Conservation (phyloP, 2,329 filamentous ascomycete species). For the Alternaria incomplexa region DNA sequence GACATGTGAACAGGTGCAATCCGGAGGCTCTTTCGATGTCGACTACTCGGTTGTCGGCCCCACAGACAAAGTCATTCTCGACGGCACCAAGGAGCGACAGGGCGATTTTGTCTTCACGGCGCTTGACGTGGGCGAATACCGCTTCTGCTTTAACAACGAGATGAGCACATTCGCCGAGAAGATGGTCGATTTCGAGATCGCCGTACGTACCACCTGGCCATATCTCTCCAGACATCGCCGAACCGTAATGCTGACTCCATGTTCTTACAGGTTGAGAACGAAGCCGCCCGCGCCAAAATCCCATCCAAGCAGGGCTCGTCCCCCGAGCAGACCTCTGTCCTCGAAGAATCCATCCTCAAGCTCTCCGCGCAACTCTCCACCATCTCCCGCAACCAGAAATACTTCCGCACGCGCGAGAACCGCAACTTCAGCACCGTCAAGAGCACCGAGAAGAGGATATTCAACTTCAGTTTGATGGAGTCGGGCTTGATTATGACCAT, state of each 20-base stretch:
- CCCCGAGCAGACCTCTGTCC: slow-evolving; percentile 83
- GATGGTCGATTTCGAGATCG: slow-evolving; percentile 96
- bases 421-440: slow-evolving; percentile 97
- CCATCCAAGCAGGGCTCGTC: slow-evolving; percentile 87
- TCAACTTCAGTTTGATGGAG: slow-evolving; percentile 97
- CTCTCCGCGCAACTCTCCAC: slow-evolving; percentile 91
- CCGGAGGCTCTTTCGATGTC: slow-evolving; percentile 95
- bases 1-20: slow-evolving; percentile 76
- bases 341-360: slow-evolving; percentile 96
- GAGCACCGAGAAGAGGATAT: slow-evolving; percentile 93
- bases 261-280: slow-evolving; percentile 79
- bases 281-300: slow-evolving; percentile 76
- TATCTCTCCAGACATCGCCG: background rate
- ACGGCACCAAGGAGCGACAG: slow-evolving; percentile 89
- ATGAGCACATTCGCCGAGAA: slow-evolving; percentile 99
- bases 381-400: slow-evolving; percentile 96
- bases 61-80: slow-evolving; percentile 77
- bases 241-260: slow-evolving; percentile 1
- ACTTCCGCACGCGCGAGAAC: slow-evolving; percentile 98
- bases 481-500: slow-evolving; percentile 89
- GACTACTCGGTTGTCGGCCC: slow-evolving; percentile 90
- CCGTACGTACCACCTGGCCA: slow-evolving; percentile 64
- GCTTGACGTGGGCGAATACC: slow-evolving; percentile 84
- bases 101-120: slow-evolving; percentile 98
- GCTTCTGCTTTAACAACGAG: slow-evolving; percentile 98